Evolutionary conservation across 2,329 filamentous ascomycete species (phyloP).

Genomic region (Ascochyta fabae): DNA sequence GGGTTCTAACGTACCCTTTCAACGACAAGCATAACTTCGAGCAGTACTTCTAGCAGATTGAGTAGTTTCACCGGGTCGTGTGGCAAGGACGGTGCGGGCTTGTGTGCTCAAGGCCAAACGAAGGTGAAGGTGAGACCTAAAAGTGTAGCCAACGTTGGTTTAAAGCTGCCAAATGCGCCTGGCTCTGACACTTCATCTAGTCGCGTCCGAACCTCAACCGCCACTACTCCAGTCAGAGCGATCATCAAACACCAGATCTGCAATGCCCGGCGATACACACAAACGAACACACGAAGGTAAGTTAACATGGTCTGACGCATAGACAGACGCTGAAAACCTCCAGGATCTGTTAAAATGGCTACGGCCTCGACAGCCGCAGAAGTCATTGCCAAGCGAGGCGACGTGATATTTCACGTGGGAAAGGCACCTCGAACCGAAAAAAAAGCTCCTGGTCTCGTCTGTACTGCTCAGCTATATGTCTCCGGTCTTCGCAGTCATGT

Average conservation of each 20-base stretch:
- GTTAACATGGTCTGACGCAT: neutral
- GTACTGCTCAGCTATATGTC: neutral
- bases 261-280: neutral
- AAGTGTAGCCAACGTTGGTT: neutral
- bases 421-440: neutral
- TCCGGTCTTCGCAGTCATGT: slow-evolving; percentile 2
- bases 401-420: neutral
- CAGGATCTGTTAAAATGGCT: neutral
- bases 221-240: no score
- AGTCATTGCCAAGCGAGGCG: neutral
- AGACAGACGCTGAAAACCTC: neutral
- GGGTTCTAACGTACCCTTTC: no score
- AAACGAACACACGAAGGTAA: neutral
- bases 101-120: neutral
- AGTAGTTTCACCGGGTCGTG: neutral
- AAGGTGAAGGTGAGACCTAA: neutral
- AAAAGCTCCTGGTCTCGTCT: slow-evolving; percentile 3
- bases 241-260: neutral
- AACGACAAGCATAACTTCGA: no score
- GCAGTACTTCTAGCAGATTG: neutral
- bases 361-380: no score
- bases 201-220: neutral
- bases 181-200: neutral
- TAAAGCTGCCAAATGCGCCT: neutral
- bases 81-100: no score